A percentile compares a stretch with the other conserved stretches of the same genome.
Conservation (phyloP, 495 filamentous ascomycete species). For the Neurospora sp. region DNA sequence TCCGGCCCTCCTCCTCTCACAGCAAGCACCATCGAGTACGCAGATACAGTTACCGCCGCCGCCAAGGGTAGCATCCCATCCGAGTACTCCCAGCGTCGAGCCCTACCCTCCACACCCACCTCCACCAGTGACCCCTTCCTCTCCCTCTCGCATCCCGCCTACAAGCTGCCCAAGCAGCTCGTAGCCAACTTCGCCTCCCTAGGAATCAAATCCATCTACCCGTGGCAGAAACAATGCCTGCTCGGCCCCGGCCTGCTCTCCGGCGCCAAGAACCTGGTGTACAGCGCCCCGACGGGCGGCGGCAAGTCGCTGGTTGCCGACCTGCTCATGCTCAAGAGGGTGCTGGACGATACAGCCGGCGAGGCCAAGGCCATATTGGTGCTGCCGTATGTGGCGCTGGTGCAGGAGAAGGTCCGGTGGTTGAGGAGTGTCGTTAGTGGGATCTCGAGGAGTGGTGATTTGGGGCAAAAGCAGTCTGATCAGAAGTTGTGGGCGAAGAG, state of each 20-base stretch:
- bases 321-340: constrained; percentile 60
- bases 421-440: constrained; percentile 57
- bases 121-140: constrained; percentile 48
- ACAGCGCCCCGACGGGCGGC: constrained; percentile 76
- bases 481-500: constrained; percentile 30
- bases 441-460: constrained; percentile 39
- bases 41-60: constrained; percentile 3
- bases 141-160: constrained; percentile 51
- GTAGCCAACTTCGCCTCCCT: constrained; percentile 54
- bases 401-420: constrained; percentile 77
- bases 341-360: constrained; percentile 46
- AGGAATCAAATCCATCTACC: constrained; percentile 63
- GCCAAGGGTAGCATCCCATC: constrained; percentile 7
- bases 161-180: constrained; percentile 50
- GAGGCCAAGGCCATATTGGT: constrained; percentile 63
- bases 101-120: constrained; percentile 36
- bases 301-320: constrained; percentile 75
- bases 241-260: constrained; percentile 54
- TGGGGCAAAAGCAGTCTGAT: constrained; percentile 7
- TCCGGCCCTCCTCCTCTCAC: constrained; percentile 14
- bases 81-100: constrained; percentile 39
- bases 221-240: constrained; percentile 76
- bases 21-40: constrained; percentile 24
- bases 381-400: constrained; percentile 74
- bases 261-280: constrained; percentile 63